Base-by-base conservation (phyloP, 345 rosid genomes). In the Nephelium lappaceum region DNA sequence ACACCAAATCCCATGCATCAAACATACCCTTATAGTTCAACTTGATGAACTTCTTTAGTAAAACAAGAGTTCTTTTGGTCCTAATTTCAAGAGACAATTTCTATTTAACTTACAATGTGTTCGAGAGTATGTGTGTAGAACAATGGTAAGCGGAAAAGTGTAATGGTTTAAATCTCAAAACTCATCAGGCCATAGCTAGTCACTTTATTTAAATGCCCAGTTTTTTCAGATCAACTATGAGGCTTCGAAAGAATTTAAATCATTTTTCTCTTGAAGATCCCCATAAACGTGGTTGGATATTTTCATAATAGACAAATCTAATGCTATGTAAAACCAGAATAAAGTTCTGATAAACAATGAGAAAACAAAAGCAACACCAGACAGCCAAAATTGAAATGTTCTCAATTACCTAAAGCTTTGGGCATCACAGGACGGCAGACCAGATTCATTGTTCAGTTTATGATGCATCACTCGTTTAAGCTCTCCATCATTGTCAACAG, bases 401-500 rank as follows among this genome's bases (percentile, higher is more conserved):
- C 47, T 72, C 18, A 72, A 71, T 70, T 76, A 89, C 93, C 91
- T 90, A 70, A 81, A 72, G 42, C 82, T 77, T 36, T 86, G 91
- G 75, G 78, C 69, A 79, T 88, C 88, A 58, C 66, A 79, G 55
- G 85, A 61, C 42, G 74, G 89, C 80, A 81, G 69, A 78, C 86
- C 77, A 10, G 83, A 69, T 53, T 86, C 91, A 78, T 65, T 84
- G 63, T 74, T 83, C 65, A 84, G 66, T 75, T 87, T 90, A 62
- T 75, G 85, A 75, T 86, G 86, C 77, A 76, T 76, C 10, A 71
- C 64, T 42, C 84, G 80, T 82, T 84, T 86, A 45, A 61, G 45
- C 38, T 90, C 90, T 72, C 87, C 86, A 63, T 88, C 91, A 75
- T 64, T 72, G 72, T 85, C 85, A 67, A 85, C 43, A 58, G 87